Base-by-base conservation (phyloP, 176 grass and related monocot genomes). In the Rhynchospora breviuscula region DNA sequence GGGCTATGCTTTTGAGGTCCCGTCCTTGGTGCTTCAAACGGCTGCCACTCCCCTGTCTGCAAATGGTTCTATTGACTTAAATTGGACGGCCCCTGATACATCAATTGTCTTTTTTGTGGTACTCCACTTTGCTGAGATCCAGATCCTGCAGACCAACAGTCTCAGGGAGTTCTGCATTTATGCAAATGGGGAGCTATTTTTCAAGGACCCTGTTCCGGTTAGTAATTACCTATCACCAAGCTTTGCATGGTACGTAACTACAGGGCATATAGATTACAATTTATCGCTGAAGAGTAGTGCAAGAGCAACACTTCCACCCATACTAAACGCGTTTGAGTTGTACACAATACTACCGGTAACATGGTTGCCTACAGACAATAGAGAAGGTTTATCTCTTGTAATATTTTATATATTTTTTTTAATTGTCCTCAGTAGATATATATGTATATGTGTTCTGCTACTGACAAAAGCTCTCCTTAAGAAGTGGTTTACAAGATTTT, bases 291-390 rank as follows among this genome's bases (percentile, higher is more conserved):
- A 12, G 58, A 62, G 10, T 23, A 18, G 57, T 47, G 0, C 52
- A 21, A 62, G 56, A 19, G 31, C 82, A 57, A 54, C 82, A 2
- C 23, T 61, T 18, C 67, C 66, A 75, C 67, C 82, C 52, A 31
- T 73, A 14, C 46, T 53, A 8, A 84, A 69, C 60, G 68, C 63
- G n/a, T 45, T 47, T 26, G 64, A 84, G 54, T 46, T 84, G 48
- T 71, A 57, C 14, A 73, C 12, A n/a, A 23, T 81, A 15, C 7
- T 45, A 60, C 78, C 31, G 0, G 33, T 81, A 17, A 81, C 51
- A 10, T 3, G 22, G 56, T 47, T 81, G 7, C 78, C 15, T 0
- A 63, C 78, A 18, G 31, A 81, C 63, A 1, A 6, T 47, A 33
- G 1, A 48, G 78, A 81, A 46, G 78, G 78, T 81, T 35, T 43